Evolutionary conservation across 208 protist species (phyloP).

Genomic region (Leishmania major): DNA sequence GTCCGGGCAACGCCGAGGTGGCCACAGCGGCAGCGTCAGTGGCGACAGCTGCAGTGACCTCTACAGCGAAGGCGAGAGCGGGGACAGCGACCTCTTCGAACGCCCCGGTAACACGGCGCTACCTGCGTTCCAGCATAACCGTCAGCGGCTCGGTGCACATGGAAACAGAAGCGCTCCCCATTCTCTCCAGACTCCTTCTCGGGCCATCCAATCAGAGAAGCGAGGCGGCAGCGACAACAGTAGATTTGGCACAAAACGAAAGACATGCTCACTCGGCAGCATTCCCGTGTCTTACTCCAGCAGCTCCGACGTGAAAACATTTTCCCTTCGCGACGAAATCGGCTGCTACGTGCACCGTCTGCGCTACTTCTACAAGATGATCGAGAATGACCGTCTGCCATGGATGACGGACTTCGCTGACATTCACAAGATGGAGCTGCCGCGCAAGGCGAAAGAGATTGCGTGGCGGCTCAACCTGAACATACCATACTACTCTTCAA

Average conservation of each 20-base stretch:
- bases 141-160: not conserved
- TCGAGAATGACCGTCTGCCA: slow-evolving; percentile 69
- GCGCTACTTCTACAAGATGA: slow-evolving; percentile 15
- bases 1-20: not conserved
- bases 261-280: not conserved
- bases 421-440: slow-evolving; percentile 50
- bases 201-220: not conserved
- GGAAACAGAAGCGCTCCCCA: not conserved
- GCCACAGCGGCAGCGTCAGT: not conserved
- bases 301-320: slow-evolving; percentile 20
- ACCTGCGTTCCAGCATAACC: not conserved
- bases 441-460: slow-evolving; percentile 47
- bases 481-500: slow-evolving; percentile 80
- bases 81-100: slow-evolving; percentile 15
- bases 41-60: slow-evolving; percentile 22
- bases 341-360: slow-evolving; percentile 19
- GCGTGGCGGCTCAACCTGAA: slow-evolving; percentile 75
- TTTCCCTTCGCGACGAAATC: slow-evolving; percentile 34
- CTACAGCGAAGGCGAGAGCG: slow-evolving; percentile 35
- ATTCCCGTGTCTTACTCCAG: slow-evolving; percentile 45
- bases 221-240: not conserved
- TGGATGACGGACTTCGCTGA: slow-evolving; percentile 80
- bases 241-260: not conserved
- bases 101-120: not conserved
- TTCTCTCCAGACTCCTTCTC: not conserved